Conservation (phyloP, 2,329 filamentous ascomycete species). For the Pseudonectria buxi region DNA sequence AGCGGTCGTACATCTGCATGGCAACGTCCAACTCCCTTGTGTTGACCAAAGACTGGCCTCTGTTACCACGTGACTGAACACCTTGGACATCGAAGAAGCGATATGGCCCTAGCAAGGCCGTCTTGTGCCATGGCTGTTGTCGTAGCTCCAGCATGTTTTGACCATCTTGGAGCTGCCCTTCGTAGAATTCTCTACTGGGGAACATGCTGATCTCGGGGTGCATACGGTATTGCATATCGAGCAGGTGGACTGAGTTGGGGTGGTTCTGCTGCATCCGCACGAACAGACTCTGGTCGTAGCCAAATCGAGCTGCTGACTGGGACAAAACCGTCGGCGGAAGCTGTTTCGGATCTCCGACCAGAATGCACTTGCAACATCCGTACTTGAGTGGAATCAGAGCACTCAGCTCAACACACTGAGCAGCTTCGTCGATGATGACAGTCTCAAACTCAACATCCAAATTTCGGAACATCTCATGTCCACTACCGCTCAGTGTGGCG, state of each 20-base stretch:
- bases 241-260: conserved; percentile 78
- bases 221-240: conserved; percentile 99
- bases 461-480: conserved; percentile 95
- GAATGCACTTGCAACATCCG: conserved; percentile 90
- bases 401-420: conserved; percentile 95
- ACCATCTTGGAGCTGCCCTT: conserved; percentile 78
- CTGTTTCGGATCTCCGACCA: conserved; percentile 97
- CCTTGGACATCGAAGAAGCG: conserved; percentile 96
- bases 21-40: conserved; percentile 79
- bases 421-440: conserved; percentile 95
- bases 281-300: conserved; percentile 97
- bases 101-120: conserved; percentile 77
- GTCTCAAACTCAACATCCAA: conserved; percentile 96
- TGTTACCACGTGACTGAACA: conserved; percentile 71
- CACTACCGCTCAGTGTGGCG: conserved; percentile 88
- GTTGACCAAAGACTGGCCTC: conserved; percentile 87
- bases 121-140: conserved; percentile 77
- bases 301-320: conserved; percentile 82
- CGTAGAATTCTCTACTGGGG: conserved; percentile 88
- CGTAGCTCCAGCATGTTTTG: conserved; percentile 73
- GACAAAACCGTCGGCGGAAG: conserved; percentile 93
- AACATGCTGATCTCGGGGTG: conserved; percentile 93
- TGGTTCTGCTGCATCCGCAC: conserved; percentile 96
- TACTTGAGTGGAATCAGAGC: conserved; percentile 97
- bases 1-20: conserved; percentile 73